Evolutionary conservation across 306 rosid genomes (phyloP).

Genomic region (Aeschynomene evenia): DNA sequence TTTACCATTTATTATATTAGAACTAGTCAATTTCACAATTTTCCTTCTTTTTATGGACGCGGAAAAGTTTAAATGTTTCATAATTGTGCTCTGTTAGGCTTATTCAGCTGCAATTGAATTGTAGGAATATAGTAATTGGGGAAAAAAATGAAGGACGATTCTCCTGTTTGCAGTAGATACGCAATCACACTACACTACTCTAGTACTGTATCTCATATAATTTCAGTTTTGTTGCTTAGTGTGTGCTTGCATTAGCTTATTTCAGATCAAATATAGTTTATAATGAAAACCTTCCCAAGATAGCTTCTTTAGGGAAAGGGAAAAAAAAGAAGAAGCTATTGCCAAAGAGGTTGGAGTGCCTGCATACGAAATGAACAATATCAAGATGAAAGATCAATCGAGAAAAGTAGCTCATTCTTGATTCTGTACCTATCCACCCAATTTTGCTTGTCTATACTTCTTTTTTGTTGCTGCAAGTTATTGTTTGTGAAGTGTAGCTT

Average conservation of each 20-base stretch:
- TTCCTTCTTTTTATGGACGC: neutral
- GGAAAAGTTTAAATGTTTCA: neutral
- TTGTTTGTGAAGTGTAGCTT: too few species aligned
- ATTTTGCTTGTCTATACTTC: too few species aligned
- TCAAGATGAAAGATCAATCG: neutral
- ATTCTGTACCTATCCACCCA: neutral
- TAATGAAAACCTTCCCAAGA: too few species aligned
- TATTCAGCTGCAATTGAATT: neutral
- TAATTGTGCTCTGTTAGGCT: neutral
- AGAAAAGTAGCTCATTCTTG: neutral
- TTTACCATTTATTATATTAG: neutral
- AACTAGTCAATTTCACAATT: neutral
- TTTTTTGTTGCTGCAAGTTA: conserved; percentile 12
- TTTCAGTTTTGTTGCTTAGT: neutral
- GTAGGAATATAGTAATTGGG: neutral
- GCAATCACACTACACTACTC: neutral
- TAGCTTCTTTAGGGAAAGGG: too few species aligned
- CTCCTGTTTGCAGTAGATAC: neutral
- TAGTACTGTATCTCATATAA: neutral
- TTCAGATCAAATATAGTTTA: too few species aligned
- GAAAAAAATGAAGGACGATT: neutral
- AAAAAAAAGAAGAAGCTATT: too few species aligned
- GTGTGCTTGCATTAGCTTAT: too few species aligned
- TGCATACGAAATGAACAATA: too few species aligned
- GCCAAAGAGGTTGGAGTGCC: too few species aligned